Evolutionary conservation across 345 rosid genomes (phyloP), one percentile per base, ranked within the genome.

Genomic region (Eucalyptus pauciflora): DNA sequence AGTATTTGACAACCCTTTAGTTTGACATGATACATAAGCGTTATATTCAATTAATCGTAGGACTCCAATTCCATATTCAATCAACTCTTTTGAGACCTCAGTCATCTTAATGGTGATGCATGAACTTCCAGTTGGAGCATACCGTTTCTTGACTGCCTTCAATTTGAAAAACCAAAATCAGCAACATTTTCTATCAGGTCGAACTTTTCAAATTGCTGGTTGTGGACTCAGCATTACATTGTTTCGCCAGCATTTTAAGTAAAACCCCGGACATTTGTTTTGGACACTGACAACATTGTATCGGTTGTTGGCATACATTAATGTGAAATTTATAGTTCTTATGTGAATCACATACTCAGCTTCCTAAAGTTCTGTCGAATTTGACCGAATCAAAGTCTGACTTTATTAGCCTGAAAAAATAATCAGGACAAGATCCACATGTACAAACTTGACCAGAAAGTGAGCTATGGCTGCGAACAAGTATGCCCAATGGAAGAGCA

Each of bases 401-500:
- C 80, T 33, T 37, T 17, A 22, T 33, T 71, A 37, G 81, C 81
- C 45, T 9, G 45, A 33, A 71, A 12, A 71, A 33, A 31, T 33
- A 71, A 71, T 91, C 93, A 97, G 85, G 94, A 91, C 94, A 97
- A 90, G 83, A 96, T 93, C 94, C 95, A 97, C 94, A 96, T 92
- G 92, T 87, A 95, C 86, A 94, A 88, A 18, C 96, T 96, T 51
- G 99, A 97, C 99, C 99, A 96, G 51, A 91, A 67, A 6, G 98
- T 92, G 31, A 56, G 98, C 97, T 5, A 95, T 43, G 71, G 98
- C 96, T 4, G 99, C 98, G 50, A 91, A 91, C 90, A 96, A 81
- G 89, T 97, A 96, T 71, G 99, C 95, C 99, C 99, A 97, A 67
- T 96, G 91, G 92, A 94, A 95, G 89, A 97, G 95, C 50, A 97